Percentiles rank a stretch among this genome's conserved stretches.
These are phyloP conservation scores for Bonia amplexicaulis DNA, from an alignment of 176 grass and related monocot species.

Conservation along the genomic window DNA sequence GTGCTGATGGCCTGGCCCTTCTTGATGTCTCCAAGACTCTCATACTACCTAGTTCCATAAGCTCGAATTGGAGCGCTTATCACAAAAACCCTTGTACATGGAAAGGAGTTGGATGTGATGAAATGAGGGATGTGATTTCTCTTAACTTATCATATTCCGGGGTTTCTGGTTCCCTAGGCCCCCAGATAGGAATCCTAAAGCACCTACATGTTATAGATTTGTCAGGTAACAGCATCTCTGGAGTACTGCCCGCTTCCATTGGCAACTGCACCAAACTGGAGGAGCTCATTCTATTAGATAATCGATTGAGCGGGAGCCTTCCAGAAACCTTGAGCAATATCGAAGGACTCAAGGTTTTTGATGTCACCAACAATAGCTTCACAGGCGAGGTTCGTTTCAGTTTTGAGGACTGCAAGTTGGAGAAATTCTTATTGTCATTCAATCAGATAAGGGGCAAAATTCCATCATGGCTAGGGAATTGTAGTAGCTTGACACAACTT, in stretches of 20 bases:
- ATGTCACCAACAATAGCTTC: conserved; percentile 44
- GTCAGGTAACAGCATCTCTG: conserved; percentile 36
- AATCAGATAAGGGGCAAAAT: conserved; percentile 52
- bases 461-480: conserved; percentile 46
- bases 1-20: conserved; percentile 49
- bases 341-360: conserved; percentile 33
- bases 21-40: conserved; percentile 49
- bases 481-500: conserved; percentile 34
- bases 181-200: conserved; percentile 43
- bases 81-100: conserved; percentile 56
- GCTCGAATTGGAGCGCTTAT: conserved; percentile 43
- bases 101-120: conserved; percentile 42
- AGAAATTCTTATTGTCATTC: conserved; percentile 41
- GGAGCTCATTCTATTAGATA: conserved; percentile 42
- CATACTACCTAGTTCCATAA: conserved; percentile 30
- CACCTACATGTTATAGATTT: conserved; percentile 24
- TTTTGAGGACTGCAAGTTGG: conserved; percentile 46
- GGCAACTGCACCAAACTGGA: conserved; percentile 58
- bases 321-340: conserved; percentile 38
- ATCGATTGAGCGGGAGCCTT: conserved; percentile 58
- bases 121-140: conserved; percentile 24
- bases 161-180: conserved; percentile 46
- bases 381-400: conserved; percentile 45
- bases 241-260: conserved; percentile 46
- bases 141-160: conserved; percentile 32